Base-by-base conservation (phyloP, 805 yeast species). In the Sugiyamaella qingdaonensis region DNA sequence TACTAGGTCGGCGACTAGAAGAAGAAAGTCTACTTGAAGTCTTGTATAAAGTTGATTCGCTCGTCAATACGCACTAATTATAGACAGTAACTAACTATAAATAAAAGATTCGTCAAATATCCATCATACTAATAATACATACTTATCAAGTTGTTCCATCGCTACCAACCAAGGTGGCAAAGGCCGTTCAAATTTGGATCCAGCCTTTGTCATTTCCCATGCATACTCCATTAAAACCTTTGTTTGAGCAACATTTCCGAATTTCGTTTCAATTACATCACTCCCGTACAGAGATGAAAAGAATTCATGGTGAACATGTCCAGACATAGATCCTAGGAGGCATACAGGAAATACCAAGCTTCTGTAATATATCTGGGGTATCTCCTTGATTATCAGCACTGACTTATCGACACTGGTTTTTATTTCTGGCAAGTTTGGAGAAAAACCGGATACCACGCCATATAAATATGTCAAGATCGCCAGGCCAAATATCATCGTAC, bases 1-100 rank as follows among this genome's bases (percentile, higher is more conserved):
- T 84, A 19, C 74, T 80, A n/a, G 77, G 83, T 27, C 72, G 77
- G 51, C 72, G 82, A 51, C 77, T 75, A 52, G 76, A 81, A 54
- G 89, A 84, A 61, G 88, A 84, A 61, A 14, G 13, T 9, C 13
- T 39, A 16, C 43, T 39, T 11, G 43, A 5, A 21, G 43, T 39
- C 4, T 19, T 39, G 43, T 39, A 39, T 39, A 16, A 16, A 39
- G 43, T 39, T 5, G 43, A 39, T 9, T 16, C 24, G 24, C 43
- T 39, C 3, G 5, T 24, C 29, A 24, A 24, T 24, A 24, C 7
- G 7, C 29, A 24, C 7, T 4, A 24, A 24, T 24, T 24, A 24
- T 24, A 24, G 29, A 24, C 29, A 4, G n/a, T n/a, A n/a, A n/a
- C n/a, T n/a, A n/a, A n/a, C 7, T 24, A 39, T 39, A 39, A 39